A percentile compares a stretch with the other conserved stretches of the same genome.
Evolutionary conservation across 2,329 filamentous ascomycete genomes (phyloP).

Genomic region (Ophiostoma pallidulum): DNA sequence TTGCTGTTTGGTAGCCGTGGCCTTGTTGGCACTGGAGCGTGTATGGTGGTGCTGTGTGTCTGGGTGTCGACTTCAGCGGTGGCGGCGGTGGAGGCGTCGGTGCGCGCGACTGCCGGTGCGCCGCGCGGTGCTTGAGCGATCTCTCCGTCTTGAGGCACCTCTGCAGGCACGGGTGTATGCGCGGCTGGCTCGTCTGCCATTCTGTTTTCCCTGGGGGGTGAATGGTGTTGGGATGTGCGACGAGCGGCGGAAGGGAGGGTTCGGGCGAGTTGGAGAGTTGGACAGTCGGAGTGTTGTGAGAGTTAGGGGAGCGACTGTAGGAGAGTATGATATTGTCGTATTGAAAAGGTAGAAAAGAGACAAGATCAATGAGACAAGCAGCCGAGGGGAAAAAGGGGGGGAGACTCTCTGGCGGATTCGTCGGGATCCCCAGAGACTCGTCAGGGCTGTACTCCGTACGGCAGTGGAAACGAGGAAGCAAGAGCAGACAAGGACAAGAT

Average conservation of each 20-base stretch:
- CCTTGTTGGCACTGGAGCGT: constrained; percentile 45
- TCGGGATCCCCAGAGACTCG: too few species aligned
- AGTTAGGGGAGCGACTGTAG: too few species aligned
- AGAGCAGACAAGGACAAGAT: constrained; percentile 5
- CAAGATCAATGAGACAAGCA: too few species aligned
- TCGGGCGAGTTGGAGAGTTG: neutral
- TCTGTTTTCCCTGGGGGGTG: neutral
- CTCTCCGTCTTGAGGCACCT: neutral
- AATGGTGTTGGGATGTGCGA: neutral
- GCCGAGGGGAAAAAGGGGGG: too few species aligned
- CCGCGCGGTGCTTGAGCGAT: neutral
- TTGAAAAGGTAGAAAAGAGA: too few species aligned
- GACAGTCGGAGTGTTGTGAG: too few species aligned
- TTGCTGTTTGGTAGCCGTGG: constrained; percentile 64
- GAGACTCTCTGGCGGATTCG: too few species aligned
- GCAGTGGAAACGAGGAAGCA: too few species aligned
- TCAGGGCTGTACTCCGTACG: too few species aligned
- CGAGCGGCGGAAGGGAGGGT: neutral
- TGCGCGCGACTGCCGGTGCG: constrained; percentile 11
- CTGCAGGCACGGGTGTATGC: constrained; percentile 5
- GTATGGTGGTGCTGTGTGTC: constrained; percentile 30
- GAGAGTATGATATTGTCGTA: too few species aligned
- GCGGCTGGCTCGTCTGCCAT: constrained; percentile 6
- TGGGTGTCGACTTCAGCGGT: constrained; percentile 17
- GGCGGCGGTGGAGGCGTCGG: constrained; percentile 27